Evolutionary conservation across 2,329 filamentous ascomycete genomes (phyloP), one percentile per base, ranked within the genome.

Genomic region (Exophiala sp.): DNA sequence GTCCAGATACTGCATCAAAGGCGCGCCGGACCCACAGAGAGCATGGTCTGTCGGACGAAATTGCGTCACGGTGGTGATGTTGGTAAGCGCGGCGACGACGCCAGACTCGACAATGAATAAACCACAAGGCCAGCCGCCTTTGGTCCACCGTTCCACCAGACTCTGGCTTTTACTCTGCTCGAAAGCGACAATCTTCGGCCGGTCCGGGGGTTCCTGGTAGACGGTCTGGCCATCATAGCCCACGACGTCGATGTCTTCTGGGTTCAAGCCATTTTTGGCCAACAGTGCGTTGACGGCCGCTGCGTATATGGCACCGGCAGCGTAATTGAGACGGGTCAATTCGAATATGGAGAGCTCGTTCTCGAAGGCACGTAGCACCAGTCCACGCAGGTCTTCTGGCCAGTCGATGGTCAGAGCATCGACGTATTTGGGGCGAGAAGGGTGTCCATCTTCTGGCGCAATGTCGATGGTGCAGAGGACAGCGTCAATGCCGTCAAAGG

Each of bases 1-100:
- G 55, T 68, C 65, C 11, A 68, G 64, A 54, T 68, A 68, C 50
- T 67, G 66, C 66, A 68, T 67, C 12, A 68, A 55, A 1, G 65
- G 65, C 0, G 66, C 66, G 0, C 63, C 66, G 1, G 62, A 63
- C 11, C 66, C 66, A 11, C 65, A 63, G 0, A 68, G 60, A 1
- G 66, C 65, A 44, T 68, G 66, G 48, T 68, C 66, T 6, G 66
- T 35, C 1, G 66, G 66, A 3, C 65, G 62, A 41, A 66, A 68
- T 42, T 68, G 65, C 5, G 65, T 68, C 10, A 66, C 66, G 1
- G 64, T 65, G 32, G 63, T 63, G 35, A 68, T 59, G 34, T 67
- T 53, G 5, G 65, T 65, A 49, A 68, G 46, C 2, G 63, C 66
- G 1, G 66, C 65, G 5, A 68, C 66, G 9, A 68, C 65, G 12